Percentiles rank a stretch among this genome's conserved stretches.
Conservation (phyloP, 352 stramenopile species). For the Pythium aquatile region DNA sequence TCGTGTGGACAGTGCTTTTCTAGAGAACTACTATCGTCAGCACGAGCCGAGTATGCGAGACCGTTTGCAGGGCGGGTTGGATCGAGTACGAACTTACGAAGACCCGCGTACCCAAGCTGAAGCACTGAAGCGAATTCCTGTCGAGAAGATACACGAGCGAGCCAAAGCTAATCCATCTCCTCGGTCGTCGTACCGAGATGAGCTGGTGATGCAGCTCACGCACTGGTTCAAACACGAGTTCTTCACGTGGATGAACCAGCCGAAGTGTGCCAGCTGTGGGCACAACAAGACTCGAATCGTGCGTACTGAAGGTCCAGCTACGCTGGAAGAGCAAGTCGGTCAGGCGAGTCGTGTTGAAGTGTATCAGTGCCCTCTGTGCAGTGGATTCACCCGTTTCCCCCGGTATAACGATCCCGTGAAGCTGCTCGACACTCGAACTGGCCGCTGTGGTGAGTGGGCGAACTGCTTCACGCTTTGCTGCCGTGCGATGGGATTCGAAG, state of each 20-base stretch:
- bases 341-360: constrained; percentile 84
- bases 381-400: constrained; percentile 74
- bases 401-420: constrained; percentile 91
- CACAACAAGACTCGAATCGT: constrained; percentile 45
- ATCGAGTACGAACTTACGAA: constrained; percentile 66
- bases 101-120: constrained; percentile 57
- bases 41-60: constrained; percentile 47
- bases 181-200: constrained; percentile 54
- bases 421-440: constrained; percentile 74
- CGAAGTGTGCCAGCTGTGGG: constrained; percentile 55
- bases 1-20: constrained; percentile 32
- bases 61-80: constrained; percentile 44
- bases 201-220: constrained; percentile 72
- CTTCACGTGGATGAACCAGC: constrained; percentile 90
- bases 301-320: constrained; percentile 44
- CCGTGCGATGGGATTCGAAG: constrained; percentile 87
- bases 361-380: constrained; percentile 72
- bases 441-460: constrained; percentile 91
- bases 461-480: constrained; percentile 93
- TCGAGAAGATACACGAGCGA: constrained; percentile 60
- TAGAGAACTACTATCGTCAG: constrained; percentile 45
- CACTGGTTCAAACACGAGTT: constrained; percentile 91
- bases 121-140: constrained; percentile 67
- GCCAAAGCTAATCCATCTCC: constrained; percentile 50
- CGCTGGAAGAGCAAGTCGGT: constrained; percentile 52